These are phyloP conservation scores for Leishmania guyanensis DNA, from an alignment of 208 protist genomes.

Conservation along the genomic window DNA sequence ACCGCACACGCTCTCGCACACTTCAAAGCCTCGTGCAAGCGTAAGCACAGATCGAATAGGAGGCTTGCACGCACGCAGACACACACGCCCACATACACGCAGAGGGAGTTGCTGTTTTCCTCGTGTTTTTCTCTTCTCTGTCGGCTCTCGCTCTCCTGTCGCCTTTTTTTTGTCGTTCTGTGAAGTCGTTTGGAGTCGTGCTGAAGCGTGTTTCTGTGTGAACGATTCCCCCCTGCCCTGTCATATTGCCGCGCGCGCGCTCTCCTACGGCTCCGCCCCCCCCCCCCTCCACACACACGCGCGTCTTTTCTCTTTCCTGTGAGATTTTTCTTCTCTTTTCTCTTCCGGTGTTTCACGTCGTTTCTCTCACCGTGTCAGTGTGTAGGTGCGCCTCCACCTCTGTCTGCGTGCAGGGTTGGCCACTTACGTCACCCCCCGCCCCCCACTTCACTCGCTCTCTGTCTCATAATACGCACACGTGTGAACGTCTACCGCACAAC, in stretches of 20 bases:
- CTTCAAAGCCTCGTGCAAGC: neutral
- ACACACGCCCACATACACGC: too few species aligned
- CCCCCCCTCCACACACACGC: neutral
- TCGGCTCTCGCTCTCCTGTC: neutral
- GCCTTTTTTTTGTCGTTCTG: neutral
- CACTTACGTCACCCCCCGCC: neutral
- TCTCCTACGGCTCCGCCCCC: neutral
- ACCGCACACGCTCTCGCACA: neutral
- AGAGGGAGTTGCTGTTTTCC: neutral
- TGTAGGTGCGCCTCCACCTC: neutral
- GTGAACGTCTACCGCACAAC: neutral
- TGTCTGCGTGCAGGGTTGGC: neutral
- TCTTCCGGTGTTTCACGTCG: neutral
- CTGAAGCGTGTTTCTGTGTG: neutral
- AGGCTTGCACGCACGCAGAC: neutral
- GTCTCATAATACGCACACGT: neutral
- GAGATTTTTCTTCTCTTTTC: neutral
- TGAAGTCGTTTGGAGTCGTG: neutral
- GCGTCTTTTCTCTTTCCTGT: neutral
- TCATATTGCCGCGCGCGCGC: neutral
- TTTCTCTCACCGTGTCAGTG: neutral
- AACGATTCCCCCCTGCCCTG: neutral
- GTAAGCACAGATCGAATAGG: neutral
- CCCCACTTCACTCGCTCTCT: neutral
- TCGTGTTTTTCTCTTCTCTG: neutral